Evolutionary conservation across 306 rosid genomes (phyloP).

Genomic region (Albizia julibrissin): DNA sequence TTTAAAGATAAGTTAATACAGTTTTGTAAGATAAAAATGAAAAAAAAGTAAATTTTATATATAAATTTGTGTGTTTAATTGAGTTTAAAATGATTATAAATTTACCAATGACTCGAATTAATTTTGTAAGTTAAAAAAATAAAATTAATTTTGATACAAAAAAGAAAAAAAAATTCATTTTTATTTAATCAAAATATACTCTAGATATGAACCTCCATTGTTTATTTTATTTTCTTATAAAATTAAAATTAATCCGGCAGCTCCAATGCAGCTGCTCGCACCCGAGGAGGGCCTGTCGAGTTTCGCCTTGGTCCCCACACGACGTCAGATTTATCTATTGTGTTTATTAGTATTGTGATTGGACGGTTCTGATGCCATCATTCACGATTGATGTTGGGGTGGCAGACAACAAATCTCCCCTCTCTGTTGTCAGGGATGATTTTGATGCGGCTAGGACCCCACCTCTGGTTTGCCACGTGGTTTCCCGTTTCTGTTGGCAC

Average conservation of each 20-base stretch:
- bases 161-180: no score
- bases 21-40: no score
- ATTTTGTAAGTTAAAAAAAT: no score
- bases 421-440: not conserved
- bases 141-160: no score
- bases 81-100: no score
- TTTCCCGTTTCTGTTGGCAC: not conserved
- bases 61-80: no score
- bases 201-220: not conserved
- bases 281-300: no score
- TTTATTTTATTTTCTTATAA: not conserved
- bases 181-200: no score
- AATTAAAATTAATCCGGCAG: not conserved
- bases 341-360: not conserved
- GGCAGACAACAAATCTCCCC: not conserved
- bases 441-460: conserved; percentile 31
- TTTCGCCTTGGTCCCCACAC: not conserved
- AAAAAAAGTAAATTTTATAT: no score
- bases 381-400: not conserved
- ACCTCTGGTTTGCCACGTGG: conserved; percentile 39
- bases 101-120: no score
- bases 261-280: not conserved
- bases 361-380: not conserved
- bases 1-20: no score
- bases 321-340: not conserved